Evolutionary conservation across 257 asterid genomes (phyloP), one percentile per base, ranked within the genome.

Genomic region (Forsythia suspensa): DNA sequence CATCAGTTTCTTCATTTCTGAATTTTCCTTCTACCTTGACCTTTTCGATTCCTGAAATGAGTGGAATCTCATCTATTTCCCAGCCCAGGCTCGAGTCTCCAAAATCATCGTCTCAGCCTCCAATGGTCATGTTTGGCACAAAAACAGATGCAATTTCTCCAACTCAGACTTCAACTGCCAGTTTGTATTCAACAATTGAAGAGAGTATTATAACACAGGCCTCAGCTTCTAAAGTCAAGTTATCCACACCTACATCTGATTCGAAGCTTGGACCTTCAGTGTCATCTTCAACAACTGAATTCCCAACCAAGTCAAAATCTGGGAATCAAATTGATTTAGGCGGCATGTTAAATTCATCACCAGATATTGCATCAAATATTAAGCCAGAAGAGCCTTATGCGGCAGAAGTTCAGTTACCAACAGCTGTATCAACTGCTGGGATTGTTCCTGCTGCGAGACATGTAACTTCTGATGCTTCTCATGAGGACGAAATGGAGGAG

Each of bases 401-500:
- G 71, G 70, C 87, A 63, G 84, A 77, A 78, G 77, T 79, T 73
- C 82, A 70, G 68, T 76, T 87, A 48, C 24, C 84, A 71, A 61
- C 77, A 78, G 84, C 84, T 48, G 44, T 42, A 42, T 70, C 89
- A 76, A 82, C 78, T 81, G 85, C 83, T 73, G 91, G 80, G 85
- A 76, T 63, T 67, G 46, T 72, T 78, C 84, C 79, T 70, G 82
- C 75, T 76, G 87, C 71, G 42, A 87, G 79, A 70, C 84, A 20
- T 79, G 86, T 38, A 10, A 76, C 78, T 69, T 83, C 86, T 65
- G 83, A 83, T 86, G 88, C 80, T 76, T 80, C 87, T 73, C 83
- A 87, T 29, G 97, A 94, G 87, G 99, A 96, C 88, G 98, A 92
- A 83, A 96, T 96, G 99, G 99, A 95, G 83, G 99, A 96, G 85